Evolutionary conservation across 345 rosid species (phyloP).

Genomic region (Nephelium lappaceum): DNA sequence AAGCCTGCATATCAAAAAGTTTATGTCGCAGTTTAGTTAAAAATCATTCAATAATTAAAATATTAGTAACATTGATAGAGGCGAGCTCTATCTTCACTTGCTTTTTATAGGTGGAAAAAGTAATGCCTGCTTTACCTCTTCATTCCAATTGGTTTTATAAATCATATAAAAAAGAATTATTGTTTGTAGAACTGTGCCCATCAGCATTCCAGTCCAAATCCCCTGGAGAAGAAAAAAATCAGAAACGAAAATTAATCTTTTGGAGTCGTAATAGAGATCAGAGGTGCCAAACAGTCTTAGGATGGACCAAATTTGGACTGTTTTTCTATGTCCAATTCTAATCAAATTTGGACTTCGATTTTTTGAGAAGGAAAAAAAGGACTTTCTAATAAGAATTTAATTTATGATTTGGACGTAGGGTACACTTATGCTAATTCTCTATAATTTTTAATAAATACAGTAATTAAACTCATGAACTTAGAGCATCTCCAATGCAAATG

Average conservation of each 20-base stretch:
- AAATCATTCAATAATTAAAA: neutral
- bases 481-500: no score
- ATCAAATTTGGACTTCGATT: no score
- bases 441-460: no score
- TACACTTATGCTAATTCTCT: no score
- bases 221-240: slow-evolving; percentile 51
- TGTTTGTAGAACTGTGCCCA: slow-evolving; percentile 65
- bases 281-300: no score
- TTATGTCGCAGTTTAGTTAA: neutral
- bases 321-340: no score
- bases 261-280: no score
- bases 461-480: no score
- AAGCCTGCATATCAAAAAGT: slow-evolving; percentile 50
- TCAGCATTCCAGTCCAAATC: slow-evolving; percentile 75
- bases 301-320: no score
- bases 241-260: neutral
- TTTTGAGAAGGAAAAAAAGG: no score
- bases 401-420: no score
- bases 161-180: slow-evolving; percentile 56
- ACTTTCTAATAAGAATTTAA: no score
- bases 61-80: neutral
- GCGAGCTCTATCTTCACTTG: neutral
- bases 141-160: slow-evolving; percentile 69
- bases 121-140: slow-evolving; percentile 42
- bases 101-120: neutral